phyloP scores from a whole-genome alignment of 2,329 filamentous ascomycete species.

The Penicillium sclerotiorum region DNA sequence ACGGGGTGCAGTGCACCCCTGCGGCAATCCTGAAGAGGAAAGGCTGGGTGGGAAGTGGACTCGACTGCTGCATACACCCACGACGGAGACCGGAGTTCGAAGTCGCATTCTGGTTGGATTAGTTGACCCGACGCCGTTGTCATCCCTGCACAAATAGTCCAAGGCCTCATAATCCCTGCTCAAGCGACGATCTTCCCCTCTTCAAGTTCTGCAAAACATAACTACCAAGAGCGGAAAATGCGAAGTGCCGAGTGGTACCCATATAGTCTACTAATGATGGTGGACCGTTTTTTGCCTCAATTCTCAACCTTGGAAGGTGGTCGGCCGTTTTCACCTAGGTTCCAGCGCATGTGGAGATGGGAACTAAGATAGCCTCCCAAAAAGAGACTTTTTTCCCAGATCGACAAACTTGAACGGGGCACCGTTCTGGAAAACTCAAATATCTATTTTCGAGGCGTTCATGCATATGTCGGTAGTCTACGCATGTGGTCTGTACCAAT shows the following conservation, averaged over 20 bases:
- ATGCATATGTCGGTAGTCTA: not conserved
- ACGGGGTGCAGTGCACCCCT: slow-evolving; percentile 4
- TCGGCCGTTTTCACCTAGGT: too few relatives aligned
- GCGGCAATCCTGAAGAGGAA: slow-evolving; percentile 12
- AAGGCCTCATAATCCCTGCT: slow-evolving; percentile 1
- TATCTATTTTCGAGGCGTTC: not conserved
- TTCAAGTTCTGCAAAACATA: not conserved
- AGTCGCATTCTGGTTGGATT: too few relatives aligned
- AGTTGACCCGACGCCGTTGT: too few relatives aligned
- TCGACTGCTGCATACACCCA: not conserved
- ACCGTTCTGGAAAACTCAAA: not conserved
- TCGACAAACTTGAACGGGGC: slow-evolving; percentile 6
- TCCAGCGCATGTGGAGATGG: too few relatives aligned
- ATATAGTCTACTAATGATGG: too few relatives aligned
- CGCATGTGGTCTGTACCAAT: too few relatives aligned
- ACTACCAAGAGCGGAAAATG: not conserved
- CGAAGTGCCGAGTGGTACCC: not conserved
- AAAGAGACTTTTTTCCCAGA: not conserved
- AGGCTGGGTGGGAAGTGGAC: not conserved
- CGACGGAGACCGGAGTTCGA: too few relatives aligned
- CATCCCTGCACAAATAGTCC: not conserved
- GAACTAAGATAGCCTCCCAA: too few relatives aligned
- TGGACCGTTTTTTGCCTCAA: too few relatives aligned
- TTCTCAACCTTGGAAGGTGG: too few relatives aligned
- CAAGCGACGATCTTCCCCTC: slow-evolving; percentile 7